Evolutionary conservation across 305 asterid genomes (phyloP), one percentile per base, ranked within the genome.

Genomic region (Fraxinus velutina): DNA sequence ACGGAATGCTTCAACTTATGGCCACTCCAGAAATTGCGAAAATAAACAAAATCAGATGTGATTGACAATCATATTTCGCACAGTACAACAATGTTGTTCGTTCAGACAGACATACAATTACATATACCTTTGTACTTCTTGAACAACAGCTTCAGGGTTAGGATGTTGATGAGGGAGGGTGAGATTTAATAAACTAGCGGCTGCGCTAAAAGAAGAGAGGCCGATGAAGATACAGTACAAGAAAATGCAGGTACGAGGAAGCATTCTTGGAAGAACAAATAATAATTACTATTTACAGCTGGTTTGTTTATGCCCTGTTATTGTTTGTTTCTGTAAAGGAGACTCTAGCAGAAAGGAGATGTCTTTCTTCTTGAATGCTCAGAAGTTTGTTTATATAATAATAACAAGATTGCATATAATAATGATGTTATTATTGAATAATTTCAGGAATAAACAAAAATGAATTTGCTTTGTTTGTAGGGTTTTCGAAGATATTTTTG

Each of bases 111-210:
- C 52, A 44, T 12, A 39, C 50, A 39, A n/a, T 15, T 47, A 47
- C 19, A 47, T 47, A 75, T 82, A 90, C 94, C 92, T 88, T 70
- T 85, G 87, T 0, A 89, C 81, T 83, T 90, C 82, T 79, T 78
- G 90, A 83, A 73, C 89, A 6, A 89, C 92, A 78, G 76, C 83
- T 74, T 84, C 94, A 47, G 94, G 94, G 84, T 86, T 17, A 13
- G 90, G 90, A 79, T 88, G 89, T 81, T 90, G 92, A 75, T 81
- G 91, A 30, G 90, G 87, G 81, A 90, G 91, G 13, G 87, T 83
- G 79, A 85, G 89, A 78, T 89, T 88, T 33, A 88, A 60, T 73
- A 82, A 75, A 80, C 22, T 80, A 55, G 81, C 36, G 7, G 80
- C 76, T 6, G 73, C 33, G 83, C 8, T 78, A 52, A 36, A 75